Evolutionary conservation across 331 rosid species (phyloP).

Genomic region (Saraca asoca): DNA sequence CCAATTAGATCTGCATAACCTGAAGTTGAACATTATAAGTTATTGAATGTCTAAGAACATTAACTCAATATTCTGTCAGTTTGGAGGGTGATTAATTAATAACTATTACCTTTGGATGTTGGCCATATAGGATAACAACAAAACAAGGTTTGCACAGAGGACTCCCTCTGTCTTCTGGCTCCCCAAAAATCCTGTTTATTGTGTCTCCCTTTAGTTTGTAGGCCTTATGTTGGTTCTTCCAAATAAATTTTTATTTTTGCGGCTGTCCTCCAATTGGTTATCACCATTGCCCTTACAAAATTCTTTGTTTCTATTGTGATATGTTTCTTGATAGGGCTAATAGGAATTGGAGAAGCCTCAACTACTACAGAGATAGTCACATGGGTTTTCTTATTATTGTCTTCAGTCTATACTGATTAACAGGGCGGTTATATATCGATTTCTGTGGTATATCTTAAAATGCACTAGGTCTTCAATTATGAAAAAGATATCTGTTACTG

Average conservation of each 20-base stretch:
- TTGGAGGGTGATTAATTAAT: background rate
- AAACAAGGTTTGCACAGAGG: background rate
- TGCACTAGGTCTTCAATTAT: slow-evolving; percentile 11
- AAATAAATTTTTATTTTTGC: background rate
- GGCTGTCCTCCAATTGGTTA: background rate
- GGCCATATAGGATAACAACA: background rate
- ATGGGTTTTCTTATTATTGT: background rate
- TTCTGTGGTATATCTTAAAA: background rate
- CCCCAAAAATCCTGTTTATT: background rate
- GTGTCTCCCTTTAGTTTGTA: background rate
- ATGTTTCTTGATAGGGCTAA: background rate
- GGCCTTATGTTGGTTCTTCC: too few relatives aligned
- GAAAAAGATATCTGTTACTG: background rate
- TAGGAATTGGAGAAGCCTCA: background rate
- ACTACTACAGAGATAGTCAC: background rate
- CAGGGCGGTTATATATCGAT: background rate
- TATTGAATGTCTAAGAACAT: background rate
- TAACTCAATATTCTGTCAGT: background rate
- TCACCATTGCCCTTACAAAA: background rate
- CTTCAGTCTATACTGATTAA: background rate
- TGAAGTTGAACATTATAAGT: too few relatives aligned
- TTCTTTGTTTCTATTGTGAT: background rate
- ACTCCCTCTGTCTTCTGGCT: background rate
- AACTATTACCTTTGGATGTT: background rate
- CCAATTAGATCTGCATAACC: too few relatives aligned